These are phyloP conservation scores for Polysphondylium violaceum DNA, from an alignment of 78 protist species.

Conservation along the genomic window DNA sequence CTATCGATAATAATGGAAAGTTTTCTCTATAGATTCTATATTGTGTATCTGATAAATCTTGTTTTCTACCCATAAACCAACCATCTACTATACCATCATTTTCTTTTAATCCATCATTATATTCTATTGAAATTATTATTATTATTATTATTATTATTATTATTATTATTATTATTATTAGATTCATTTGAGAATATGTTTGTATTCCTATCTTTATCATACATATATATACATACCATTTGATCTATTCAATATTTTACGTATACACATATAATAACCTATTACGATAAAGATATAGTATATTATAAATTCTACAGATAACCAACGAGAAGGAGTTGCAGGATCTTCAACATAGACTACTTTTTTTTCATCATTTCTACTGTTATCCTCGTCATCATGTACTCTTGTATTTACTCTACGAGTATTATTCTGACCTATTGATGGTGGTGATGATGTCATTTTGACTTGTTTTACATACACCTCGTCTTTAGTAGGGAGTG, in stretches of 20 bases:
- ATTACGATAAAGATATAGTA: constrained; percentile 44
- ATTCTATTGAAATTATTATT: constrained; percentile 30
- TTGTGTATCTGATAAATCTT: constrained; percentile 79
- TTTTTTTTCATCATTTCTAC: too few relatives aligned
- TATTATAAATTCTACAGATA: constrained; percentile 42
- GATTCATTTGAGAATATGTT: not conserved
- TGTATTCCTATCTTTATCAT: too few relatives aligned
- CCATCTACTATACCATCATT: constrained; percentile 72
- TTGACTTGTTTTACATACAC: too few relatives aligned
- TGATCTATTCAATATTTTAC: constrained; percentile 20
- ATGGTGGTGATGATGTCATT: too few relatives aligned
- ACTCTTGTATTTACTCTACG: too few relatives aligned
- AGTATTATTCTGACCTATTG: too few relatives aligned
- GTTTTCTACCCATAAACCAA: constrained; percentile 75
- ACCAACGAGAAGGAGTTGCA: constrained; percentile 60
- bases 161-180: not conserved
- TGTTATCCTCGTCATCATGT: too few relatives aligned
- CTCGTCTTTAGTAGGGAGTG: too few relatives aligned
- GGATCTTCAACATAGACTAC: constrained; percentile 79
- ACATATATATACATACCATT: constrained; percentile 25
- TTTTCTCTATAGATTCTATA: constrained; percentile 63
- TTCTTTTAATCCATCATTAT: constrained; percentile 46
- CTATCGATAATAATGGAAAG: constrained; percentile 76
- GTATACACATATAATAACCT: constrained; percentile 21
- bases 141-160: not conserved